Evolutionary conservation across 2,329 filamentous ascomycete genomes (phyloP), one percentile per base, ranked within the genome.

Genomic region (Scytalidium sp.): DNA sequence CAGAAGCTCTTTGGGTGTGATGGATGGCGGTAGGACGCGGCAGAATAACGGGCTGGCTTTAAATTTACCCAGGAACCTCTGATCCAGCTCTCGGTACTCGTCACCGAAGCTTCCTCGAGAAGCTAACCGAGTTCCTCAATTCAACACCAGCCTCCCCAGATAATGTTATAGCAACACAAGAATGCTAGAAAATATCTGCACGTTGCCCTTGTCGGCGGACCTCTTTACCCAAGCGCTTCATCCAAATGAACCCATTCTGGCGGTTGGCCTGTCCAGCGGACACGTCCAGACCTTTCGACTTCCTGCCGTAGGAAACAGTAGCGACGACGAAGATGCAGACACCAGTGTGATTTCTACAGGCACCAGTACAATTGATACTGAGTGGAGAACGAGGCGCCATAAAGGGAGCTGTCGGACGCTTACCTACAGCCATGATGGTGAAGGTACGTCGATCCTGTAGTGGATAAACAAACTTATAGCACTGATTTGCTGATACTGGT

Each of bases 361-460:
- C 10, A 87, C 80, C 55, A 87, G 85, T 41, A 82, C 85, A 49
- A 88, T 97, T 55, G 88, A 92, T 59, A 90, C 86, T 0, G 74
- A 85, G 52, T 99, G 94, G 94, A 81, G 83, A 60, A 97, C 94
- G 4, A 79, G 85, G 58, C 80, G 94, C 53, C 94, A 99, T 73
- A 96, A 96, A 75, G 93, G 91, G 11, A 97, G 91, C 76, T 97
- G 93, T 66, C 81, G 94, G 47, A 85, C 83, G 52, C 72, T 97
- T 49, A 83, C 79, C 3, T 97, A 92, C 70, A 86, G 84, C 56
- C 70, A 83, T 50, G 92, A 97, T 66, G 94, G 93, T 15, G 74
- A 81, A 56, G 77, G 85, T 75, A 70, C 78, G 71, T 76, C 58
- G 78, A 75, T 19, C 75, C 79, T 32, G 21, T 7, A 29, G 25